These are phyloP conservation scores for Penicillium lagena DNA, from an alignment of 495 filamentous ascomycete species.

Conservation along the genomic window DNA sequence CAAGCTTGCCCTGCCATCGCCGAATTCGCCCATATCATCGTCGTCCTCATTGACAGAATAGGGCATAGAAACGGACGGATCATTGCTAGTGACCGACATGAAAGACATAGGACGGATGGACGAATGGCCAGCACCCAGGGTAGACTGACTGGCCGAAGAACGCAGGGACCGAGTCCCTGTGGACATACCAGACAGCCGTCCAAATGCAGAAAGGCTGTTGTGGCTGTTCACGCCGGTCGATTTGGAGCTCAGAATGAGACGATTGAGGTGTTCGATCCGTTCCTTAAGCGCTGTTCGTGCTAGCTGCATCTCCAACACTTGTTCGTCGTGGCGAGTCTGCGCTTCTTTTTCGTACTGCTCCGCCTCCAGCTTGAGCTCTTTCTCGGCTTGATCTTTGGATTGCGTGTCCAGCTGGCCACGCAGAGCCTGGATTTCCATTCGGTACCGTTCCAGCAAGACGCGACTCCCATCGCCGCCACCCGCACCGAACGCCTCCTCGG, in stretches of 20 bases:
- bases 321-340: slow-evolving; percentile 84
- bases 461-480: slow-evolving; percentile 72
- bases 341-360: slow-evolving; percentile 73
- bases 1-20: slow-evolving; percentile 77
- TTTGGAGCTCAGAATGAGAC: slow-evolving; percentile 90
- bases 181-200: slow-evolving; percentile 61
- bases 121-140: slow-evolving; percentile 44
- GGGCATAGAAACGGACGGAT: slow-evolving; percentile 31
- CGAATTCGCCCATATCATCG: slow-evolving; percentile 76
- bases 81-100: slow-evolving; percentile 46
- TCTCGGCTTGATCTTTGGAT: slow-evolving; percentile 60
- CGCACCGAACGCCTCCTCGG: slow-evolving; percentile 76
- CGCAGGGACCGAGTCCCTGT: slow-evolving; percentile 52
- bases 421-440: slow-evolving; percentile 86
- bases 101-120: slow-evolving; percentile 61
- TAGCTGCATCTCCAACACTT: slow-evolving; percentile 97
- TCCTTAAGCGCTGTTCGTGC: slow-evolving; percentile 94
- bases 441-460: slow-evolving; percentile 86
- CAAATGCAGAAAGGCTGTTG: slow-evolving; percentile 64
- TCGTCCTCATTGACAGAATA: slow-evolving; percentile 50
- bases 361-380: slow-evolving; percentile 60
- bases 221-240: slow-evolving; percentile 84
- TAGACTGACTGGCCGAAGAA: slow-evolving; percentile 71
- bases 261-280: slow-evolving; percentile 94
- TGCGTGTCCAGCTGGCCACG: slow-evolving; percentile 76